Evolutionary conservation across 2,329 filamentous ascomycete genomes (phyloP).

Genomic region (Tolypocladium ovalisporum): DNA sequence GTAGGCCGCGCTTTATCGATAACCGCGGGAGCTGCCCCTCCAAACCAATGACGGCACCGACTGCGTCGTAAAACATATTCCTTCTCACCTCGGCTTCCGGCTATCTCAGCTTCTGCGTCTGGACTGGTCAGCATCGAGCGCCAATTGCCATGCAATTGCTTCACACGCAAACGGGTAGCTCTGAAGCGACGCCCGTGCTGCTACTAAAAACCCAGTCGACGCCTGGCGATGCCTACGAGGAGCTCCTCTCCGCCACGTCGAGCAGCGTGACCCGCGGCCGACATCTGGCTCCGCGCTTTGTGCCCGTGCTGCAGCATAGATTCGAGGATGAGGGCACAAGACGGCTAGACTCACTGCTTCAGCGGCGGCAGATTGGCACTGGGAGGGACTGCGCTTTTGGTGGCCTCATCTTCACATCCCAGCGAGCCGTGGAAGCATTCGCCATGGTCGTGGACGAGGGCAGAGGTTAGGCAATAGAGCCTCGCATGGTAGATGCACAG

Average conservation of each 20-base stretch:
- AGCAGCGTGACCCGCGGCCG: conserved; percentile 13
- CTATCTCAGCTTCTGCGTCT: background rate
- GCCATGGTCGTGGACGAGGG: conserved; percentile 47
- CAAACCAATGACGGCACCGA: background rate
- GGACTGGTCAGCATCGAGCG: background rate
- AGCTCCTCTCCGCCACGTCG: conserved; percentile 41
- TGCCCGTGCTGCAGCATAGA: conserved; percentile 66
- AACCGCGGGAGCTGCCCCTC: background rate
- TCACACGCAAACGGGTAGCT: background rate
- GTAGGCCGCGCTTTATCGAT: background rate
- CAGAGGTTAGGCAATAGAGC: conserved; percentile 21
- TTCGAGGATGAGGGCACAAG: conserved; percentile 50
- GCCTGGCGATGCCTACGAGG: conserved; percentile 62
- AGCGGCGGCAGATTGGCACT: conserved; percentile 27
- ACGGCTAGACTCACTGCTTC: conserved; percentile 45
- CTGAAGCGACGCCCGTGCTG: conserved; percentile 38
- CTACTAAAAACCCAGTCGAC: conserved; percentile 69
- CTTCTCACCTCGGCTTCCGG: background rate
- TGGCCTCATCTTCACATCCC: conserved; percentile 76
- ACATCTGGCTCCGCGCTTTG: conserved; percentile 54
- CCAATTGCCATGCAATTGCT: background rate
- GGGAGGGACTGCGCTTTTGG: conserved; percentile 41
- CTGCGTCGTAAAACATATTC: no score
- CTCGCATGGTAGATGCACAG: no score
- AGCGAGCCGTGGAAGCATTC: conserved; percentile 74